Evolutionary conservation across 495 filamentous ascomycete species (phyloP).

Genomic region (Diplogelasinospora grovesii): DNA sequence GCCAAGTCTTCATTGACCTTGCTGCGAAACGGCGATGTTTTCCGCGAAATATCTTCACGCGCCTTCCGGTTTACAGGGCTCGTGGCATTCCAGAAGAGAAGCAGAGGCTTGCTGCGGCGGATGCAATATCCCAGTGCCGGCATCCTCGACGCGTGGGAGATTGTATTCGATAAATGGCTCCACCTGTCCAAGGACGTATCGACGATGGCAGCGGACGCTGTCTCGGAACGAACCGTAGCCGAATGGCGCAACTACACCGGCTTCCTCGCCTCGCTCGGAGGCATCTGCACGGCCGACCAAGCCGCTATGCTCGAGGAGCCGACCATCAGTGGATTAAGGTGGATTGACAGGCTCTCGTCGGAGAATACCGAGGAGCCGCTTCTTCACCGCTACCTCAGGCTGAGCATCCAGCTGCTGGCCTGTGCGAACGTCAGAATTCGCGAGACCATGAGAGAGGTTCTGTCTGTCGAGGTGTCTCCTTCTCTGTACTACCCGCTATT

Average conservation of each 20-base stretch:
- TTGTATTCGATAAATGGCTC: conserved; percentile 54
- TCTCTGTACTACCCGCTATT: conserved; percentile 54
- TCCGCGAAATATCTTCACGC: conserved; percentile 53
- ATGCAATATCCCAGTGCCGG: conserved; percentile 54
- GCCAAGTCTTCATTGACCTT: conserved; percentile 44
- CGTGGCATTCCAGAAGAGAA: conserved; percentile 59
- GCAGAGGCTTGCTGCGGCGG: conserved; percentile 48
- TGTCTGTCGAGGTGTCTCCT: conserved; percentile 53
- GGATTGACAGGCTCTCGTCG: conserved; percentile 55
- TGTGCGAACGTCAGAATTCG: conserved; percentile 55
- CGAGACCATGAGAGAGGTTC: conserved; percentile 55
- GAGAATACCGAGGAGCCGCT: conserved; percentile 52
- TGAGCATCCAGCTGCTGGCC: conserved; percentile 55
- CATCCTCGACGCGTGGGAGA: conserved; percentile 58
- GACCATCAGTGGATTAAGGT: conserved; percentile 48
- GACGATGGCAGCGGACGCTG: conserved; percentile 35
- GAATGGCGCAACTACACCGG: conserved; percentile 64
- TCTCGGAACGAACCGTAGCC: conserved; percentile 47
- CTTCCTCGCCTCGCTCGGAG: conserved; percentile 59
- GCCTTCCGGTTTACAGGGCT: conserved; percentile 58
- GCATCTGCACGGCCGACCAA: conserved; percentile 57
- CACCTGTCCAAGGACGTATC: conserved; percentile 54
- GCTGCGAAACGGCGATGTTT: conserved; percentile 54
- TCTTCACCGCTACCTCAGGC: conserved; percentile 51
- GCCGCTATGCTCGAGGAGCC: conserved; percentile 47